Conservation (phyloP, 2,329 filamentous ascomycete genomes). For the Aphanoascus verrucosus region DNA sequence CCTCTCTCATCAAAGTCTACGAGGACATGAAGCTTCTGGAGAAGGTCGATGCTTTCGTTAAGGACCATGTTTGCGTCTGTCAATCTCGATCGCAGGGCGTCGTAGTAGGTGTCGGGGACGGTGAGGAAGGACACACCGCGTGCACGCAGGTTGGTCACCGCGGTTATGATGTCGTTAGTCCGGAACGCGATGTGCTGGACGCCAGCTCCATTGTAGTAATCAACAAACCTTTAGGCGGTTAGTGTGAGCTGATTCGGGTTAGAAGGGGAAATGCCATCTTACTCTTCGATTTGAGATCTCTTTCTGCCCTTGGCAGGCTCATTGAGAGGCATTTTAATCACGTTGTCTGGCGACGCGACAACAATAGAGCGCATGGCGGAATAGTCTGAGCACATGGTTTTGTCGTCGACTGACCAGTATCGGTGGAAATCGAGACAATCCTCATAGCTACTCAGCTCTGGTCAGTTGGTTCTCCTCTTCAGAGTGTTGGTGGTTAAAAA, state of each 20-base stretch:
- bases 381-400: constrained; percentile 79
- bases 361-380: constrained; percentile 76
- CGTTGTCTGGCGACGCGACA: constrained; percentile 68
- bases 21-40: constrained; percentile 67
- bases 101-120: constrained; percentile 74
- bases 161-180: constrained; percentile 62
- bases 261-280: constrained; percentile 20
- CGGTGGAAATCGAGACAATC: constrained; percentile 77
- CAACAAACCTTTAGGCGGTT: constrained; percentile 38
- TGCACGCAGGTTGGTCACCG: constrained; percentile 60
- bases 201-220: constrained; percentile 75
- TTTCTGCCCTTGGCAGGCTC: constrained; percentile 77
- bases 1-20: constrained; percentile 88
- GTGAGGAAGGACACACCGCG: constrained; percentile 79
- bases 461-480: not conserved
- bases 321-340: constrained; percentile 96
- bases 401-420: constrained; percentile 91
- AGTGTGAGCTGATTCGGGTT: not conserved
- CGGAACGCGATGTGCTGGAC: constrained; percentile 85
- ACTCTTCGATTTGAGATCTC: constrained; percentile 84
- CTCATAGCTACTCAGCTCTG: constrained; percentile 53
- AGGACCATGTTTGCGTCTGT: constrained; percentile 47
- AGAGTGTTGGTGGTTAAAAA: not conserved
- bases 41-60: constrained; percentile 62
- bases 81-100: constrained; percentile 57